A percentile compares a stretch with the other conserved stretches of the same genome.
Evolutionary conservation across 2,329 filamentous ascomycete genomes (phyloP).

Genomic region (Dactylonectria estremocensis): DNA sequence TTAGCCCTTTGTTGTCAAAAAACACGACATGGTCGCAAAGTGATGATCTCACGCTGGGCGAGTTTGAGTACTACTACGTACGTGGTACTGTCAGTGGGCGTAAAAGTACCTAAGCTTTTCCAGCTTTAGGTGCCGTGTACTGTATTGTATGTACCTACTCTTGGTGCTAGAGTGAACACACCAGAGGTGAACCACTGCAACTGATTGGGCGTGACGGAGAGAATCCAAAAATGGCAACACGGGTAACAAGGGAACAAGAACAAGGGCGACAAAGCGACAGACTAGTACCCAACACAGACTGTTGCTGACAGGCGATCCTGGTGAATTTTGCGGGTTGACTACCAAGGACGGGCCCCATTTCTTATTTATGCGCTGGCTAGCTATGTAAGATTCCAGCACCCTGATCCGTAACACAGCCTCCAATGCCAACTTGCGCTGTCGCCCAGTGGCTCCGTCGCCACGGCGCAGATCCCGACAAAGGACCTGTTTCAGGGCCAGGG

Average conservation of each 20-base stretch:
- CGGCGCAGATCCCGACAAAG: constrained; percentile 40
- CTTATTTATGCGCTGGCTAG: constrained; percentile 40
- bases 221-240: neutral
- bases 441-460: constrained; percentile 40
- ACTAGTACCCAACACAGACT: neutral
- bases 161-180: too few species aligned
- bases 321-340: neutral
- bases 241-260: neutral
- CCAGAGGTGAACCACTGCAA: neutral
- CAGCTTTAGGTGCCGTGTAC: neutral
- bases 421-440: constrained; percentile 41
- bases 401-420: constrained; percentile 41
- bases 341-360: neutral
- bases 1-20: constrained; percentile 1
- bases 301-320: neutral
- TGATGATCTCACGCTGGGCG: constrained; percentile 14
- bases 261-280: neutral
- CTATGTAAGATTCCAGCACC: constrained; percentile 16
- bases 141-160: too few species aligned
- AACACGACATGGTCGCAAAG: constrained; percentile 12
- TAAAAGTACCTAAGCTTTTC: neutral
- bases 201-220: neutral
- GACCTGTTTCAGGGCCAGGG: constrained; percentile 46
- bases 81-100: neutral
- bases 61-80: constrained; percentile 1